Conservation (phyloP, 495 filamentous ascomycete species). For the Staphylotrichum longicolle region DNA sequence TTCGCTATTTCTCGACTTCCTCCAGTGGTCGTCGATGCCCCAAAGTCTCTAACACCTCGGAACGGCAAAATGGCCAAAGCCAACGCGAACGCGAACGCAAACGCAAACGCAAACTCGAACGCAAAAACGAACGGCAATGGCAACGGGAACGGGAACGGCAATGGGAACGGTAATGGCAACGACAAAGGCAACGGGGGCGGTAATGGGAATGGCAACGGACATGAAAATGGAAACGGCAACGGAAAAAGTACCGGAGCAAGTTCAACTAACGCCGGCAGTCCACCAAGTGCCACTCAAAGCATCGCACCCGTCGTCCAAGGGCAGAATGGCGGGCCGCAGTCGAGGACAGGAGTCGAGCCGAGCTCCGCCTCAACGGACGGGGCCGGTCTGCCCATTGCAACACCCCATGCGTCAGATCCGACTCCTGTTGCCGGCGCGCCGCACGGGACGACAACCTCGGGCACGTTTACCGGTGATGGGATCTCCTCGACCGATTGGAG, state of each 20-base stretch:
- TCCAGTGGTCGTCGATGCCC: too few relatives aligned
- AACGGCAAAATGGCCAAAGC: too few relatives aligned
- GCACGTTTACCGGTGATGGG: conserved; percentile 2
- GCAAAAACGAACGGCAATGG: too few relatives aligned
- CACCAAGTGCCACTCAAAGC: background rate
- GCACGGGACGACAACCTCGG: background rate
- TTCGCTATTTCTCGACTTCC: too few relatives aligned
- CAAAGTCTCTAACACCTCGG: too few relatives aligned
- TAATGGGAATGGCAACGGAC: conserved; percentile 1
- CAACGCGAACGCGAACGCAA: too few relatives aligned
- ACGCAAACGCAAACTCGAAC: too few relatives aligned
- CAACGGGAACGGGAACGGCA: too few relatives aligned
- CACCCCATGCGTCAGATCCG: background rate
- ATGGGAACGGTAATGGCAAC: too few relatives aligned
- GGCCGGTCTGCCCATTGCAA: background rate
- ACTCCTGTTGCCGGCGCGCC: background rate
- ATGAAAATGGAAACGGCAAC: background rate
- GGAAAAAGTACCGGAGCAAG: background rate
- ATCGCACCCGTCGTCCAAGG: background rate
- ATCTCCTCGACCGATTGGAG: background rate
- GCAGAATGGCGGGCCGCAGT: background rate
- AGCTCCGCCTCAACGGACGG: background rate
- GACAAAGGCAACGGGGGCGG: background rate
- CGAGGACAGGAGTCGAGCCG: background rate
- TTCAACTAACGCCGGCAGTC: background rate